Base-by-base conservation (phyloP, 768 basidiomycete genomes). In the Termitomyces sp. region DNA sequence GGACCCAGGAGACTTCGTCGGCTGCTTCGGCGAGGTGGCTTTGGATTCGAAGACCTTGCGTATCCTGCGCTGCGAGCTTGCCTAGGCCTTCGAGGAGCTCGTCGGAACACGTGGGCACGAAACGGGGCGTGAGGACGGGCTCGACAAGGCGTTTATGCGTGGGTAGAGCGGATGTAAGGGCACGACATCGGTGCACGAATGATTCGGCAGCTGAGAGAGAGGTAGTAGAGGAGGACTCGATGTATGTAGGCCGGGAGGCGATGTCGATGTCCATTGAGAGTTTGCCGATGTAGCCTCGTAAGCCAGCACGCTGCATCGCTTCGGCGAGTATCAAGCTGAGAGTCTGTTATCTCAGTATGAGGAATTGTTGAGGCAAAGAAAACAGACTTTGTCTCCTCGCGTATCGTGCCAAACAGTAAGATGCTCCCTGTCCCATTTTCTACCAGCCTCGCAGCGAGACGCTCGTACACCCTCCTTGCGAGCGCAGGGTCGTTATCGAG, bases 241-340 rank as follows among this genome's bases (percentile, higher is more conserved):
- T 76, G 72, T 96, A 96, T 0, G 88, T 82, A 0, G 85, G 81
- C 1, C 86, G 80, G 6, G 85, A 84, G 7, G 88, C 91, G 28
- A 84, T 85, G 69, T 94, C 91, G 28, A 84, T 86, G 70, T 94
- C 92, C 94, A 95, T 95, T 0, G 92, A 92, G 12, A 96, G 76
- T 70, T 96, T 96, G 18, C 94, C 94, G n/a, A 96, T 81, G 63
- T 90, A 91, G 0, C 86, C 91, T 36, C 94, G 79, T 18, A 96
- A 65, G 5, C 94, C 92, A 20, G 82, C 83, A 0, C 73, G 67
- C 62, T 87, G 87, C 84, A 96, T 92, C 13, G 78, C 80, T 39
- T 85, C 75, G 4, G 94, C 93, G 0, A 96, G 83, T 28, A 94
- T 87, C 22, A 96, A 67, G 70, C 93, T 96, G 49, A 15, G 15